Percentiles rank a stretch among this genome's conserved stretches.
Evolutionary conservation across 345 rosid genomes (phyloP).

Genomic region (Rubroshorea leprosula): DNA sequence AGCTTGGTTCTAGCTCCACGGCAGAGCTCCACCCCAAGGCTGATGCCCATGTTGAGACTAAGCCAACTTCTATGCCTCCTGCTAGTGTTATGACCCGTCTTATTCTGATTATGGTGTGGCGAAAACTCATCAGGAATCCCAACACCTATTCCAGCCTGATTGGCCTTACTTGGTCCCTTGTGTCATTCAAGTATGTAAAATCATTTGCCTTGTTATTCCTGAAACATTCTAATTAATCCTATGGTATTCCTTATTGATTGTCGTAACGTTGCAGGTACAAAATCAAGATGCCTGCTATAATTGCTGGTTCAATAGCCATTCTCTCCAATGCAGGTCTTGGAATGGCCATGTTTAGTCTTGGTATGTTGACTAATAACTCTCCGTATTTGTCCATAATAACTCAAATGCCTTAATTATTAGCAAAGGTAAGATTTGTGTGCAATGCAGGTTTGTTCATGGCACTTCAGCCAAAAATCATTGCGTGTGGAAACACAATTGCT

Average conservation of each 20-base stretch:
- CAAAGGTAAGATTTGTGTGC: neutral
- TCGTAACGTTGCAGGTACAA: conserved; percentile 57
- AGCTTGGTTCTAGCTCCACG: conserved; percentile 70
- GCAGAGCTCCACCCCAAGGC: conserved; percentile 70
- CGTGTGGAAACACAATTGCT: conserved; percentile 84
- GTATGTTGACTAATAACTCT: conserved; percentile 45
- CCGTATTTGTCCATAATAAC: too few relatives aligned
- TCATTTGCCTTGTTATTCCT: neutral
- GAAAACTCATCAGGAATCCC: conserved; percentile 90
- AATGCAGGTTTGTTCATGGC: conserved; percentile 91
- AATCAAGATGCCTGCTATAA: conserved; percentile 74
- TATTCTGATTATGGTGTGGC: conserved; percentile 94
- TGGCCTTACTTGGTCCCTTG: conserved; percentile 90
- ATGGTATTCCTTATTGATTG: neutral
- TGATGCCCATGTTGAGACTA: conserved; percentile 35
- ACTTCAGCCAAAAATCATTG: conserved; percentile 87
- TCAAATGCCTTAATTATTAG: neutral
- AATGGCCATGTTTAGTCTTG: conserved; percentile 99
- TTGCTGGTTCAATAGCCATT: conserved; percentile 69
- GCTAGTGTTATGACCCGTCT: conserved; percentile 95
- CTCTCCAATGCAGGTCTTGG: conserved; percentile 96
- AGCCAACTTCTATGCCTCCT: conserved; percentile 77
- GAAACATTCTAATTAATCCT: neutral
- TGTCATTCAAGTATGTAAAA: conserved; percentile 59
- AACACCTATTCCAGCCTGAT: conserved; percentile 91